Conservation (phyloP, 2,329 filamentous ascomycete species). For the Fusarium proliferatum region DNA sequence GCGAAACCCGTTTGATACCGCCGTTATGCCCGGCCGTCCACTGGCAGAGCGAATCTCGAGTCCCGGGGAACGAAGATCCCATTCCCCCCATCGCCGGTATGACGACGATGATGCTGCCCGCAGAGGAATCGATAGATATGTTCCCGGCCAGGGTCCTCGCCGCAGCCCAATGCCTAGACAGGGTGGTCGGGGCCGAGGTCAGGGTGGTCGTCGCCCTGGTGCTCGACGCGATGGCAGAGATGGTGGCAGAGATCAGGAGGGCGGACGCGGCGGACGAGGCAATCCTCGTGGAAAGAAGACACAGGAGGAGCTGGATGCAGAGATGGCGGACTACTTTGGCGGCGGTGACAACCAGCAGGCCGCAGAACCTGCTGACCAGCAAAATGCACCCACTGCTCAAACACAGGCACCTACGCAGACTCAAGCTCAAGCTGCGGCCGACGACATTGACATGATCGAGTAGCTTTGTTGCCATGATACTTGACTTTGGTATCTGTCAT, state of each 20-base stretch:
- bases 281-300: slow-evolving; percentile 81
- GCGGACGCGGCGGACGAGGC: slow-evolving; percentile 54
- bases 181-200: slow-evolving; percentile 51
- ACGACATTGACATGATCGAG: slow-evolving; percentile 80
- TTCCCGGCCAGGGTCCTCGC: slow-evolving; percentile 67
- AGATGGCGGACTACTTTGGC: slow-evolving; percentile 95
- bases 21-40: slow-evolving; percentile 65
- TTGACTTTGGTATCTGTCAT: slow-evolving; percentile 9
- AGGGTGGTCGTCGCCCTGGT: slow-evolving; percentile 63
- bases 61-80: slow-evolving; percentile 69
- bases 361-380: slow-evolving; percentile 45
- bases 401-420: slow-evolving; percentile 19
- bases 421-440: slow-evolving; percentile 49
- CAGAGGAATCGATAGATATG: slow-evolving; percentile 81
- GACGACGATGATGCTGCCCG: slow-evolving; percentile 69
- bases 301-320: slow-evolving; percentile 91
- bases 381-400: slow-evolving; percentile 46
- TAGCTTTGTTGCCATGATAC: slow-evolving; percentile 47
- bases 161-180: slow-evolving; percentile 69
- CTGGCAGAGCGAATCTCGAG: slow-evolving; percentile 71
- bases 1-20: slow-evolving; percentile 68
- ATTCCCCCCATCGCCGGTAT: slow-evolving; percentile 60
- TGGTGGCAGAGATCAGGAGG: slow-evolving; percentile 44
- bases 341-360: slow-evolving; percentile 53
- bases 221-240: slow-evolving; percentile 54